Conservation (phyloP, 1,284 basidiomycete genomes). For the Naganishia liquefaciens region DNA sequence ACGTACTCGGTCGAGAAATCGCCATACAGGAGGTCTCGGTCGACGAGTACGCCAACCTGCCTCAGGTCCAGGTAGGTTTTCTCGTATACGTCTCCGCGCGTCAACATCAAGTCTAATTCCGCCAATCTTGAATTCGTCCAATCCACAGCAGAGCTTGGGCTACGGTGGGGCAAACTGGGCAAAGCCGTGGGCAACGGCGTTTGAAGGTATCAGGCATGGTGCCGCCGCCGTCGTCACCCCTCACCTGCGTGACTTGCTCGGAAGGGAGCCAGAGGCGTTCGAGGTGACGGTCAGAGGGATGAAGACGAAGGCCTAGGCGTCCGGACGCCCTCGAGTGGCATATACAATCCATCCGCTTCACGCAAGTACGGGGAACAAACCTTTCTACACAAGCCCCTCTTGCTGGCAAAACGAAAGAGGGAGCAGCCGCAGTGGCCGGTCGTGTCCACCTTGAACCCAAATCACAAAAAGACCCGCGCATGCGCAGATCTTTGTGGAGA, state of each 20-base stretch:
- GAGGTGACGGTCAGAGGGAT: slow-evolving; percentile 29
- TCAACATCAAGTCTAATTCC: neutral
- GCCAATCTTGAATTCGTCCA: neutral
- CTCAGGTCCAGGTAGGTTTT: slow-evolving; percentile 12
- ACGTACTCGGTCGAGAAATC: slow-evolving; percentile 11
- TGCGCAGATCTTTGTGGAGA: too few species aligned
- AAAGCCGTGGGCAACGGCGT: slow-evolving; percentile 21
- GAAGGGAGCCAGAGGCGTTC: slow-evolving; percentile 30
- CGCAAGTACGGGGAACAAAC: too few species aligned
- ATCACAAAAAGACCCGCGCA: too few species aligned
- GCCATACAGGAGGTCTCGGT: slow-evolving; percentile 5
- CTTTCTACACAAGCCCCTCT: too few species aligned
- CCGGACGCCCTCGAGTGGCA: too few species aligned
- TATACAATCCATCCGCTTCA: too few species aligned
- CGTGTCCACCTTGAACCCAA: too few species aligned
- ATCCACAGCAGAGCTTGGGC: neutral
- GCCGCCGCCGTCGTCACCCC: slow-evolving; percentile 18
- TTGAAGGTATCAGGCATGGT: slow-evolving; percentile 16
- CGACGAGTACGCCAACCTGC: slow-evolving; percentile 23
- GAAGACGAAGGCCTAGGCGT: neutral
- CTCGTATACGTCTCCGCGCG: neutral
- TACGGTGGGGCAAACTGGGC: slow-evolving; percentile 15
- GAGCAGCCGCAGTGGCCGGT: too few species aligned
- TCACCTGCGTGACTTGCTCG: slow-evolving; percentile 17
- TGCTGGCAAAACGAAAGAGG: too few species aligned